Conservation (phyloP, 208 protist genomes). For the Acanthamoeba polyphaga region DNA sequence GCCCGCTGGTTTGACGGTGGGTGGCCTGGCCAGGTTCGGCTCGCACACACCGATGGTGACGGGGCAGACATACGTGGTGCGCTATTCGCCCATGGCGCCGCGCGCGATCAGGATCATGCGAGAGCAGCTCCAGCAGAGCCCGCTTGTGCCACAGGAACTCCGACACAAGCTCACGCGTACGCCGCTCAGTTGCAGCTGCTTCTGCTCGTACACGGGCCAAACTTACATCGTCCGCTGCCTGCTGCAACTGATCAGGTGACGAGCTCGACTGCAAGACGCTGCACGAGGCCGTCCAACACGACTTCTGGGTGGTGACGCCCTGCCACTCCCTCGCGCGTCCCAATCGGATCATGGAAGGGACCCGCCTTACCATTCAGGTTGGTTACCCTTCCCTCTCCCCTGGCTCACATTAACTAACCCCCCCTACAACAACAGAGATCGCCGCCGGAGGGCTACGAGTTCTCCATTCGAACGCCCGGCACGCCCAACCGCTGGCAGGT, state of each 20-base stretch:
- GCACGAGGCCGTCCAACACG: conserved; percentile 82
- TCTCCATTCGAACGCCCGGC: conserved; percentile 87
- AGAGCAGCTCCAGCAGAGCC: conserved; percentile 32
- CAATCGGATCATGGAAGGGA: conserved; percentile 85
- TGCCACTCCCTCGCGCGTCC: conserved; percentile 79
- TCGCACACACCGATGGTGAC: conserved; percentile 88
- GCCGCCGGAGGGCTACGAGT: conserved; percentile 87
- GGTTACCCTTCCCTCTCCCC: not conserved
- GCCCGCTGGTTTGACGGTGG: not conserved
- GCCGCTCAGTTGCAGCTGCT: no score
- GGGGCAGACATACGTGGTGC: conserved; percentile 86
- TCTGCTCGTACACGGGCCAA: no score
- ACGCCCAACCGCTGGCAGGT: conserved; percentile 85
- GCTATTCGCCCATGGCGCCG: conserved; percentile 86
- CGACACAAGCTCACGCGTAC: not conserved
- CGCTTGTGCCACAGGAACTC: not conserved
- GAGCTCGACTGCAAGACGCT: conserved; percentile 73
- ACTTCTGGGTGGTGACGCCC: conserved; percentile 88
- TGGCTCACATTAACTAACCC: no score
- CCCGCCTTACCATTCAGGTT: conserved; percentile 84
- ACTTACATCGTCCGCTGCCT: no score
- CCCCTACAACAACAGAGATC: not conserved
- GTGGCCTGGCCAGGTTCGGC: conserved; percentile 76
- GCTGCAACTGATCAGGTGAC: not conserved
- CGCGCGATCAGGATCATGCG: conserved; percentile 79